Evolutionary conservation across 768 basidiomycete genomes (phyloP).

Genomic region (Cantharellus cinnabarinus): DNA sequence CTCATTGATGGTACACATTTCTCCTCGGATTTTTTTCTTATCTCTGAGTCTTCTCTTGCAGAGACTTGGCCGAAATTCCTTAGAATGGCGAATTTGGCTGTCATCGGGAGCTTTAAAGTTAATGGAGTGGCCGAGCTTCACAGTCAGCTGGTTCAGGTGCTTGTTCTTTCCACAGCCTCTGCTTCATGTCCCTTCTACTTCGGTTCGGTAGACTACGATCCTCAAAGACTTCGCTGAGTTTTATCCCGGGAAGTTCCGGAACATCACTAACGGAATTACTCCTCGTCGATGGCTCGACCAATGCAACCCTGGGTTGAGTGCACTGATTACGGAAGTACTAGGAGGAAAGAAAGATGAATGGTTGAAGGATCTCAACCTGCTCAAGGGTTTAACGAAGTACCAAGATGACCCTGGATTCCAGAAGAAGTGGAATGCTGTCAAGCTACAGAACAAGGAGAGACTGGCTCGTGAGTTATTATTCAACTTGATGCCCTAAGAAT

Average conservation of each 20-base stretch:
- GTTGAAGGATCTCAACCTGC: conserved; percentile 64
- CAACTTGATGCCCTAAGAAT: background rate
- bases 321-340: conserved; percentile 68
- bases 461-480: conserved; percentile 27
- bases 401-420: conserved; percentile 59
- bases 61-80: conserved; percentile 76
- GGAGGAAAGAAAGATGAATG: conserved; percentile 54
- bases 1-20: conserved; percentile 54
- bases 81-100: conserved; percentile 77
- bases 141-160: conserved; percentile 61
- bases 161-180: background rate
- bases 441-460: conserved; percentile 78
- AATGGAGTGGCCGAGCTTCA: conserved; percentile 98
- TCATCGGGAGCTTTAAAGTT: conserved; percentile 41
- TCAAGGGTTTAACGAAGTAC: conserved; percentile 55
- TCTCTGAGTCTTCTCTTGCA: conserved; percentile 13
- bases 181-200: background rate
- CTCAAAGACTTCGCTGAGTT: conserved; percentile 71
- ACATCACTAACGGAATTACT: conserved; percentile 92
- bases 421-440: conserved; percentile 63
- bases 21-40: background rate
- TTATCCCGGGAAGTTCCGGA: conserved; percentile 44
- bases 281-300: conserved; percentile 80
- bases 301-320: conserved; percentile 79
- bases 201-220: conserved; percentile 2